Base-by-base conservation (phyloP, 176 grass and related monocot species). In the Guadua angustifolia region DNA sequence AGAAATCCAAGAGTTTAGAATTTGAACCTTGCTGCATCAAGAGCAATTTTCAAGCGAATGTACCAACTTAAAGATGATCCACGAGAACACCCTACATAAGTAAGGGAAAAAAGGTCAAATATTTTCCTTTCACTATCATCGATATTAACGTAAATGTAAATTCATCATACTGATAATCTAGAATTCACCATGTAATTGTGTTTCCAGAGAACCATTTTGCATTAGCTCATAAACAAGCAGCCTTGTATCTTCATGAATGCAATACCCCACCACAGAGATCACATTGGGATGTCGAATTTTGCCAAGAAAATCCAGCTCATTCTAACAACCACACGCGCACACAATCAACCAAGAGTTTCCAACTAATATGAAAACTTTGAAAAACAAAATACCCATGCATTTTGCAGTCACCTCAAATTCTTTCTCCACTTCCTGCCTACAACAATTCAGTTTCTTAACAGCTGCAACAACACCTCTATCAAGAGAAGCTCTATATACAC, bases 251-350 rank as follows among this genome's bases (percentile, higher is more conserved):
- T 83, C 88, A 82, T 88, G 88, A 69, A 90, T 65, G 59, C 88
- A 95, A 84, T 92, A 95, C 25, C 93, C 90, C 72, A 95, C 67
- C 26, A 92, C 75, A 40, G 90, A 86, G 59, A 95, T 71, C 69
- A 95, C 89, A 81, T 95, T 92, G 39, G 90, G 93, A 90, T 95
- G 93, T 35, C 70, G 81, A 84, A 92, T 92, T 85, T 83, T 92
- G 59, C 79, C 90, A 29, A 95, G 90, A 51, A 92, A 90, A 75
- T 90, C 86, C 75, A 95, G 69, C 47, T 90, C 93, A 75, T 90
- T 95, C 93, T 95, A 73, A 57, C 66, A 72, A 77, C 14, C 26
- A 77, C 44, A 79, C 9, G 29, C 15, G 8, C 25, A 75, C 44
- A 61, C 7, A 55, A 29, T 66, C 64, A 87, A 74, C 9, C 24